Percentiles rank a stretch among this genome's conserved stretches.
These are phyloP conservation scores for Cryptococcus sp. DNA, from an alignment of 1,284 basidiomycete species.

Conservation along the genomic window DNA sequence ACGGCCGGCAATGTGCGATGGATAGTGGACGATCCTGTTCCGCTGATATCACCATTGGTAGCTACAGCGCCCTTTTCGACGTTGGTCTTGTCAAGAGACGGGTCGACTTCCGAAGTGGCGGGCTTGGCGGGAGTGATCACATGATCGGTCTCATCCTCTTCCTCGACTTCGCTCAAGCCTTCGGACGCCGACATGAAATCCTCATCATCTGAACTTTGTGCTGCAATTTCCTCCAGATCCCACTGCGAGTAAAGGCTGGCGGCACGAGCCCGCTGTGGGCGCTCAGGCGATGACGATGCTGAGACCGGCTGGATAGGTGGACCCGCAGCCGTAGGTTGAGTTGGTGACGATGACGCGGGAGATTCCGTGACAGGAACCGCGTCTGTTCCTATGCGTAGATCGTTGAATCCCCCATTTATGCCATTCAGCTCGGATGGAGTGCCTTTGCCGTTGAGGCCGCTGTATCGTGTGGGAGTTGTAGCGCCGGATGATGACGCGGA, in stretches of 20 bases:
- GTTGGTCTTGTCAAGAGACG: slow-evolving; percentile 13
- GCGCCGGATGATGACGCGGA: slow-evolving; percentile 33
- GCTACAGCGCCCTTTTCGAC: slow-evolving; percentile 30
- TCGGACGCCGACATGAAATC: slow-evolving; percentile 51
- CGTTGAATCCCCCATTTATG: slow-evolving; percentile 5
- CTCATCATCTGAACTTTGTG: slow-evolving; percentile 28
- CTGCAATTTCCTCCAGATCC: slow-evolving; percentile 37
- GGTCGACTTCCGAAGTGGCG: slow-evolving; percentile 1
- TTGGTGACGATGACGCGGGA: slow-evolving; percentile 23
- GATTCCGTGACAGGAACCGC: not conserved
- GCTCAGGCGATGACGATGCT: not conserved
- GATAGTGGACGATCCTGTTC: slow-evolving; percentile 34
- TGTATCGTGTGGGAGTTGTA: slow-evolving; percentile 32
- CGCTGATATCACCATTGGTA: slow-evolving; percentile 20
- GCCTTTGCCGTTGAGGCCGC: slow-evolving; percentile 13
- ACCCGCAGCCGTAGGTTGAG: slow-evolving; percentile 14
- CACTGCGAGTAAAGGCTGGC: slow-evolving; percentile 49
- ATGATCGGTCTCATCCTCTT: slow-evolving; percentile 40
- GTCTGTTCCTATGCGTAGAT: slow-evolving; percentile 7
- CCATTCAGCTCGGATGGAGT: not conserved
- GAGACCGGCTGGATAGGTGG: slow-evolving; percentile 16
- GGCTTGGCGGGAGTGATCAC: slow-evolving; percentile 8
- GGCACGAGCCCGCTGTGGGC: slow-evolving; percentile 19
- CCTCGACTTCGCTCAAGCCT: slow-evolving; percentile 53
- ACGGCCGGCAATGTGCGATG: slow-evolving; percentile 20